A percentile compares a stretch with the other conserved stretches of the same genome.
Conservation (phyloP, 305 asterid species). For the Galium porrigens region DNA sequence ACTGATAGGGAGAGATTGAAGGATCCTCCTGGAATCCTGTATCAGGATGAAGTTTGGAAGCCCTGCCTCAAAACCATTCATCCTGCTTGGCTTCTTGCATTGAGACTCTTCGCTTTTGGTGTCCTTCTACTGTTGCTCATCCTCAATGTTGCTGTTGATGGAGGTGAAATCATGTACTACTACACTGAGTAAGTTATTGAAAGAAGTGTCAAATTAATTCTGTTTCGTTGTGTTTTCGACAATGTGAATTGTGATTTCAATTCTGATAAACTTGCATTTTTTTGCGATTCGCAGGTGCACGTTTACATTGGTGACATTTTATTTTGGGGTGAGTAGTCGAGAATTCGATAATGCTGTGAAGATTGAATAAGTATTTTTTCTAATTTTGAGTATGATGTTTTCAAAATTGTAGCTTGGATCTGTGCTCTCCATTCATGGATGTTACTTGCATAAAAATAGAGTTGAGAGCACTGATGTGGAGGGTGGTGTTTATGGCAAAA, state of each 20-base stretch:
- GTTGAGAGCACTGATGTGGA: conserved; percentile 20
- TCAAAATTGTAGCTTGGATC: conserved; percentile 55
- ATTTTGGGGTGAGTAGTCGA: conserved; percentile 59
- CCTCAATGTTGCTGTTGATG: conserved; percentile 57
- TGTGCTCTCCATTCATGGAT: conserved; percentile 64
- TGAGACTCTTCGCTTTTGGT: conserved; percentile 47
- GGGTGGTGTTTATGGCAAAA: conserved; percentile 38
- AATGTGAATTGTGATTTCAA: not conserved
- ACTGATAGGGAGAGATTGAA: conserved; percentile 15
- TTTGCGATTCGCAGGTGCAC: conserved; percentile 58
- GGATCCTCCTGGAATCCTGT: conserved; percentile 42
- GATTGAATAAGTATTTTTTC: not conserved
- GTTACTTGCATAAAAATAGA: conserved; percentile 27
- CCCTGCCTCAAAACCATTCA: conserved; percentile 65
- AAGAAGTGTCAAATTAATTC: not conserved
- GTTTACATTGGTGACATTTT: conserved; percentile 54
- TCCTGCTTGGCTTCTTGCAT: conserved; percentile 71
- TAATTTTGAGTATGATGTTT: conserved; percentile 7
- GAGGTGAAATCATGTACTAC: conserved; percentile 55
- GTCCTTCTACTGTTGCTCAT: conserved; percentile 65
- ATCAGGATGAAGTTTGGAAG: conserved; percentile 82
- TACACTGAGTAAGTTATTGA: conserved; percentile 69
- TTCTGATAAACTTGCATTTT: conserved; percentile 1
- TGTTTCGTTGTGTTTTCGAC: not conserved
- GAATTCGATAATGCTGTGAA: not conserved